phyloP scores from a whole-genome alignment of 495 filamentous ascomycete species.

The Aspergillus coremiiformis region DNA sequence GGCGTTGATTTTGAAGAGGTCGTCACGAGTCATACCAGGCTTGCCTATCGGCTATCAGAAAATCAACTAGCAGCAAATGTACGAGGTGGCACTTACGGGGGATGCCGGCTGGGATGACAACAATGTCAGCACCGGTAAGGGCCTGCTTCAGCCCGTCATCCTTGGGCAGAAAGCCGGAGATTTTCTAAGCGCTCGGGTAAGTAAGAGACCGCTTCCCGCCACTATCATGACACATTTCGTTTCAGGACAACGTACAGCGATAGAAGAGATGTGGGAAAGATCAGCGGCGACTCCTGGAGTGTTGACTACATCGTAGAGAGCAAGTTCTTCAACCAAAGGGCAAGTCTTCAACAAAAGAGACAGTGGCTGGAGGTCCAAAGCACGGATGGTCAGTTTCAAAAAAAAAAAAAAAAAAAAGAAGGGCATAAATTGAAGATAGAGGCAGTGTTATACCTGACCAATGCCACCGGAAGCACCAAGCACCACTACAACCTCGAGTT shows the following conservation, averaged over 20 bases:
- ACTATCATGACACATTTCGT: neutral
- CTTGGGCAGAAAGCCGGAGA: constrained; percentile 79
- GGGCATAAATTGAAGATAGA: neutral
- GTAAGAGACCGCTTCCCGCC: neutral
- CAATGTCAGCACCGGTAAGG: constrained; percentile 84
- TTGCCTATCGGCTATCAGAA: constrained; percentile 55
- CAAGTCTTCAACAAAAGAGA: constrained; percentile 89
- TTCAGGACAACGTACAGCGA: constrained; percentile 58
- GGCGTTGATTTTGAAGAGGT: constrained; percentile 98
- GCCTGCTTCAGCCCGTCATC: constrained; percentile 85
- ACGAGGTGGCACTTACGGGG: constrained; percentile 59
- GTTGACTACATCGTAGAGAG: constrained; percentile 98
- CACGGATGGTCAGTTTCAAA: neutral
- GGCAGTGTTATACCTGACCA: constrained; percentile 64
- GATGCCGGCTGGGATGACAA: constrained; percentile 96
- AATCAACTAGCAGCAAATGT: neutral
- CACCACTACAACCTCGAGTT: constrained; percentile 54
- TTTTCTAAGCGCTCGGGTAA: constrained; percentile 53
- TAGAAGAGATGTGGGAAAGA: constrained; percentile 92
- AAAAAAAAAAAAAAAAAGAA: too few relatives aligned
- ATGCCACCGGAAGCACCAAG: constrained; percentile 96
- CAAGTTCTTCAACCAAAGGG: constrained; percentile 79
- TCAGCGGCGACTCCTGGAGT: constrained; percentile 93
- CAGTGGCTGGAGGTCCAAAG: constrained; percentile 56
- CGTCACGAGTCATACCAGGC: constrained; percentile 98